Evolutionary conservation across 345 rosid species (phyloP), one percentile per base, ranked within the genome.

Genomic region (Jatropha curcas): DNA sequence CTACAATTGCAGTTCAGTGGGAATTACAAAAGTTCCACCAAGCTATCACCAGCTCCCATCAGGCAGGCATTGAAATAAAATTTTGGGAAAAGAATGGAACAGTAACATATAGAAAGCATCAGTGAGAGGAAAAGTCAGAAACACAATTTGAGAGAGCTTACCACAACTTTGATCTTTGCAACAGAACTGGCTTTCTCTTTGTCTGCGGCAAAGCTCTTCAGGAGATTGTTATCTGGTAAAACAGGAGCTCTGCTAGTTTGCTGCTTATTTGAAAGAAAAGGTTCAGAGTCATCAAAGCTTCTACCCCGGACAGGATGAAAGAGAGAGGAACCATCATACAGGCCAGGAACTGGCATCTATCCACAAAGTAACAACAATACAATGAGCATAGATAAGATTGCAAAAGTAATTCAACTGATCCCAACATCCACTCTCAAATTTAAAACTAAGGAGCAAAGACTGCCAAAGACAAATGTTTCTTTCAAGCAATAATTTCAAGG

Each of bases 121-220:
- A 57, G 20, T 6, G 2, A 69, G 34, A 51, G 27, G 16, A 28
- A 52, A 22, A 39, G 5, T 55, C 53, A 24, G 22, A 66, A 53
- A 39, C 13, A 3, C 10, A 45, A 67, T 41, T 25, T 19, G 12
- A 5, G 59, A 79, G 66, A 79, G 69, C 96, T 34, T 84, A 95
- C 99, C 94, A 95, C 98, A 65, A 95, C 99, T 95, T 95, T 95
- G 69, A 95, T 95, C 87, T 95, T 95, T 43, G 99, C 99, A 65
- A 92, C 99, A 71, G 98, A 84, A 78, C 86, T 88, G 74, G 82
- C 75, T 84, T 87, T 91, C 72, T 92, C 96, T 82, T 88, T 92
- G 75, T 95, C 99, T 17, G 78, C 90, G 41, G 92, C 89, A 76
- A 95, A 88, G 77, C 88, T 88, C 77, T 84, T 87, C 65, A 84